phyloP scores from a whole-genome alignment of 148 eudicot species.

The Pharnaceum exiguum region DNA sequence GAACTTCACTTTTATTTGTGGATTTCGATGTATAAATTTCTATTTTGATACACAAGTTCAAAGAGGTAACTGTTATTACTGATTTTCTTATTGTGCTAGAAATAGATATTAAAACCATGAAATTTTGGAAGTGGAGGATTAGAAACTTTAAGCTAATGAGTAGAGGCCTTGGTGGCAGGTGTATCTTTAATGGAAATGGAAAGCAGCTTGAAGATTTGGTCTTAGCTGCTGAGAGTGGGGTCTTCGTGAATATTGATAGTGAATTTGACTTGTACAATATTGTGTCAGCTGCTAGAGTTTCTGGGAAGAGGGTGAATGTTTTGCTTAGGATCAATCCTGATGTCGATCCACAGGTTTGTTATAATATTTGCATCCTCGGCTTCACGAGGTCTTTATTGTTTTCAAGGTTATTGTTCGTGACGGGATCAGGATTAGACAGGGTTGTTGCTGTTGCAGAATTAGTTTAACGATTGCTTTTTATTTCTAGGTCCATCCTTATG shows the following conservation, averaged over 20 bases:
- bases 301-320: constrained; percentile 83
- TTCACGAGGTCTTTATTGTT: not conserved
- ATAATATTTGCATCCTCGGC: not conserved
- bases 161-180: constrained; percentile 35
- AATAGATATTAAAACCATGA: too few relatives aligned
- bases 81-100: too few relatives aligned
- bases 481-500: constrained; percentile 79
- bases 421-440: too few relatives aligned
- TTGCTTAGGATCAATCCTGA: constrained; percentile 95
- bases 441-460: not conserved
- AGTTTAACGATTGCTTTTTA: not conserved
- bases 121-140: too few relatives aligned
- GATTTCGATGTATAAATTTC: too few relatives aligned
- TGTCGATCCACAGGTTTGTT: constrained; percentile 90
- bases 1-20: too few relatives aligned
- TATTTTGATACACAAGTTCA: too few relatives aligned
- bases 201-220: constrained; percentile 80
- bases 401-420: not conserved
- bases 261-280: constrained; percentile 91
- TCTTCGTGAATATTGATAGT: constrained; percentile 81
- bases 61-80: too few relatives aligned
- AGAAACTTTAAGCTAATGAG: constrained; percentile 8
- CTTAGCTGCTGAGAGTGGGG: constrained; percentile 79
- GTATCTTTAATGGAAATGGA: constrained; percentile 89
- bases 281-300: constrained; percentile 78